Base-by-base conservation (phyloP, 2,329 filamentous ascomycete genomes). In the Fusarium sterilihyphosum region DNA sequence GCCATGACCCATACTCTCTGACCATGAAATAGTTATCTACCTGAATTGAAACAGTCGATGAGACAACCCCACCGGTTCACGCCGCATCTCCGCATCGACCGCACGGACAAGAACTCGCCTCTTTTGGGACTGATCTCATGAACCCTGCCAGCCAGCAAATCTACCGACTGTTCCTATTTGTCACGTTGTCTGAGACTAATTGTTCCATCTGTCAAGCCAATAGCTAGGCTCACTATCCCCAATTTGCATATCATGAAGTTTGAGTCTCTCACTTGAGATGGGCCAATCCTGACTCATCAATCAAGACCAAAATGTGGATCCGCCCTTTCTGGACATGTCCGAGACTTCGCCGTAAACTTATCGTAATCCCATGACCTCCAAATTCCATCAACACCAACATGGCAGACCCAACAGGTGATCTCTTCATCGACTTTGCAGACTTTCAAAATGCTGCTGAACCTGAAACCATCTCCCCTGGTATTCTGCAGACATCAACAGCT, bases 291-390 rank as follows among this genome's bases (percentile, higher is more conserved):
- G 47, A 70, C 67, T 70, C 67, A 70, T 60, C 67, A 62, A 33
- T 24, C 9, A n/a, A 57, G 31, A 52, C 37, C 22, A 29, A 46
- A 61, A 49, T 70, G 71, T 73, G 71, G 71, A 74, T 64, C 72
- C 72, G 72, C 72, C 72, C 60, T 74, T 57, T 41, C 24, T 74
- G 52, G n/a, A 74, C 72, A 74, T 46, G 63, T 47, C 71, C 71
- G 71, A 72, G 46, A 72, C 71, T 74, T 73, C 58, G 35, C 71
- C 71, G 59, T n/a, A 44, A 53, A 46, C 37, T 64, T 14, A 37
- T 40, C 41, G 40, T 52, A 41, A 3, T 49, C 60, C 43, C 52
- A 73, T 73, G 70, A 73, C 71, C 64, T 38, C 12, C 44, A 60
- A 56, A 31, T 37, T 66, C 61, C 33, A 41, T 59, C 38, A 58